Base-by-base conservation (phyloP, 345 rosid genomes). In the Toxicodendron radicans region DNA sequence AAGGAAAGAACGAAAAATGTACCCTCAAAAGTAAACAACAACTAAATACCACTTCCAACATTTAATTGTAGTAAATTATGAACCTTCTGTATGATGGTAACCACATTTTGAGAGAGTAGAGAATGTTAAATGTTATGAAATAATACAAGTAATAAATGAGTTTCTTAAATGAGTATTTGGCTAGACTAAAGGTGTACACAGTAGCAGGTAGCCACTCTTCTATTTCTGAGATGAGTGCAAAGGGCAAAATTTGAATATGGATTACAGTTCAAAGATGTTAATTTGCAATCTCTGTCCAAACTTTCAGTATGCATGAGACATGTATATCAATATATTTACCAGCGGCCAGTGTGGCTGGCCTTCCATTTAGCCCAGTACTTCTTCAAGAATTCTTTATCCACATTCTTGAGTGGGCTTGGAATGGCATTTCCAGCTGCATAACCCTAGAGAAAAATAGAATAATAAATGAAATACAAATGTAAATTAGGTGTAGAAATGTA, bases 301-400 rank as follows among this genome's bases (percentile, higher is more conserved):
- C 49, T 58, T 70, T 73, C 10, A 64, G 48, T 45, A 43, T 17
- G 58, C 35, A 64, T 35, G 52, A 49, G 61, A 58, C 2, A 67
- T 7, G 38, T 14, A 70, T 38, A 24, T 58, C 21, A 18, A 32
- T 10, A 2, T 56, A 72, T 43, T 63, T 86, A 91, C 99, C 97
- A 20, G 79, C 95, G 97, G 65, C 92, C 98, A 32, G 91, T 81
- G 70, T 90, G 94, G 79, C 74, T 83, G 2, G 97, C 97, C 83
- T 87, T 91, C 99, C 99, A 95, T 81, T 85, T 90, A 32, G 95
- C 92, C 97, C 97, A 92, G 68, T 92, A 95, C 80, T 90, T 95
- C 73, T 84, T 90, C 84, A 90, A 79, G 78, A 91, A 86, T 68
- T 76, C 87, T 79, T 86, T 95, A 83, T 90, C 97, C 16, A 93